Evolutionary conservation across 345 rosid species (phyloP).

Genomic region (Hevea brasiliensis): DNA sequence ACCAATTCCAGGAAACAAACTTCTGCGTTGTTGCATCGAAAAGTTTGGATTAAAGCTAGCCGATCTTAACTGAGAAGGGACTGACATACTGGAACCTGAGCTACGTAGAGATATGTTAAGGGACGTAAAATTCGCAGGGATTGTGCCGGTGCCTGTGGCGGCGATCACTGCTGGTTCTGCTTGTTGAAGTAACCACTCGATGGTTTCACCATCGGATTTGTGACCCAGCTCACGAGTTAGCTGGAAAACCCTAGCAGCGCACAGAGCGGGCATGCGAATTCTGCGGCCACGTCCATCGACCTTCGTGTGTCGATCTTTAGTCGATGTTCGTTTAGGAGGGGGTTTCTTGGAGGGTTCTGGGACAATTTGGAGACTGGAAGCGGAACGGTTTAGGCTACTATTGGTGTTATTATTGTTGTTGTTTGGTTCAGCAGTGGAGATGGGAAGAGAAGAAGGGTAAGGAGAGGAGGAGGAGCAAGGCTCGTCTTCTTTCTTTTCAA

Average conservation of each 20-base stretch:
- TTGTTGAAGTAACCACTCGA: constrained; percentile 98
- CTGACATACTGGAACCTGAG: constrained; percentile 86
- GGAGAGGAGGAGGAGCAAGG: constrained; percentile 60
- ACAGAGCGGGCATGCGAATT: too few relatives aligned
- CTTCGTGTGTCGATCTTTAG: too few relatives aligned
- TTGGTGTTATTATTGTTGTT: constrained; percentile 19
- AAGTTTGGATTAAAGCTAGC: constrained; percentile 61
- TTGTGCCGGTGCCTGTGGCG: constrained; percentile 96
- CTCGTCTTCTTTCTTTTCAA: constrained; percentile 79
- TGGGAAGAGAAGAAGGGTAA: constrained; percentile 51
- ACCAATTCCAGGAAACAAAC: constrained; percentile 57
- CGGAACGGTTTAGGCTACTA: constrained; percentile 25
- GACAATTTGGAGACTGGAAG: too few relatives aligned
- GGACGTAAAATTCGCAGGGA: constrained; percentile 95
- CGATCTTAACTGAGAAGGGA: constrained; percentile 76
- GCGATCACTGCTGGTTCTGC: constrained; percentile 97
- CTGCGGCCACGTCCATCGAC: too few relatives aligned
- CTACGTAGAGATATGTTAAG: constrained; percentile 87
- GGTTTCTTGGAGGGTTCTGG: too few relatives aligned
- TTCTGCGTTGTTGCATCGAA: constrained; percentile 50
- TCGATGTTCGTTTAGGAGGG: too few relatives aligned
- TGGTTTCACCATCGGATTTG: constrained; percentile 34
- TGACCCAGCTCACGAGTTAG: too few relatives aligned
- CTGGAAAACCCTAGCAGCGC: too few relatives aligned
- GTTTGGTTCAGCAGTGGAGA: constrained; percentile 27